Percentiles rank a stretch among this genome's conserved stretches.
phyloP scores from a whole-genome alignment of 169 alveolate species.

The Ichthyophthirius multifiliis region DNA sequence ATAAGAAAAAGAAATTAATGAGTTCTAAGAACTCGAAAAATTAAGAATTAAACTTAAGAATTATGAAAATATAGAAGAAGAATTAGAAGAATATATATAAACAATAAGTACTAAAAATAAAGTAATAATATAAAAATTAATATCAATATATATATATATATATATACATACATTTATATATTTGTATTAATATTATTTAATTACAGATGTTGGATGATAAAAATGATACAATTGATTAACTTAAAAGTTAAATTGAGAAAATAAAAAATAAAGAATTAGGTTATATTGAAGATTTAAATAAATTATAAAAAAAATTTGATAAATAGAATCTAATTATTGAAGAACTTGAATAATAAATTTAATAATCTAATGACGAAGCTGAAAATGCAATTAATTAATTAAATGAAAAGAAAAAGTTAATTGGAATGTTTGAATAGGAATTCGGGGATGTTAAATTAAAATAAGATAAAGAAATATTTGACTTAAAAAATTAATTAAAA shows the following conservation, averaged over 20 bases:
- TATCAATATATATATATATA: not conserved
- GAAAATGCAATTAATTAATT: not conserved
- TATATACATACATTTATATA: not conserved
- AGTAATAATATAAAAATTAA: not conserved
- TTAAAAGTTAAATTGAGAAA: not conserved
- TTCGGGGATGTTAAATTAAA: not conserved
- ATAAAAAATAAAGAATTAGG: not conserved
- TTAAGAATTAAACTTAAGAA: not conserved
- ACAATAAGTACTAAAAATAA: not conserved
- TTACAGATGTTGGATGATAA: constrained; percentile 10
- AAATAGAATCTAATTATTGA: constrained; percentile 10
- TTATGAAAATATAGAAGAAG: not conserved
- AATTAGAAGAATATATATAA: not conserved
- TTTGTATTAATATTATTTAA: not conserved
- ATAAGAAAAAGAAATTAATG: not conserved
- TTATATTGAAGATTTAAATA: not conserved
- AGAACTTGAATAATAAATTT: not conserved
- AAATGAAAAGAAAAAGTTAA: not conserved
- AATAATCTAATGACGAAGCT: not conserved
- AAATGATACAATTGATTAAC: constrained; percentile 17
- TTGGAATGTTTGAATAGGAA: not conserved
- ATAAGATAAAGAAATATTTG: not conserved
- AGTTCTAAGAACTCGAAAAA: not conserved
- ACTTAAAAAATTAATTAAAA: not conserved
- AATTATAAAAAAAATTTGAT: constrained; percentile 6